These are phyloP conservation scores for Drechslera avenae DNA, from an alignment of 2,329 filamentous ascomycete species.

Conservation along the genomic window DNA sequence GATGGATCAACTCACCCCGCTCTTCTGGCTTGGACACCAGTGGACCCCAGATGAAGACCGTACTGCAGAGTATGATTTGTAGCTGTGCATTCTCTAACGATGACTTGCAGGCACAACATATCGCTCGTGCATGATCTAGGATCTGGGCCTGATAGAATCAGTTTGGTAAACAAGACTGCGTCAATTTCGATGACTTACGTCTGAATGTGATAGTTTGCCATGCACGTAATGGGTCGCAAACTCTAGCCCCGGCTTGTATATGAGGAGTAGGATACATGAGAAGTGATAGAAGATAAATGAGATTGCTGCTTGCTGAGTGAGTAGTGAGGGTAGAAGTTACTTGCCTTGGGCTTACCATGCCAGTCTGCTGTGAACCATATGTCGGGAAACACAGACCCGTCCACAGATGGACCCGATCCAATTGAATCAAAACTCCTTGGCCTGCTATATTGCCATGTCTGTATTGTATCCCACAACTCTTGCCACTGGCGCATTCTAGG, in stretches of 20 bases:
- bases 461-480: constrained; percentile 28
- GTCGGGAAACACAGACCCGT: constrained; percentile 25
- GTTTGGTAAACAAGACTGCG: neutral
- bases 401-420: constrained; percentile 22
- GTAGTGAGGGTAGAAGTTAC: neutral
- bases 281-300: constrained; percentile 38
- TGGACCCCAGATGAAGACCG: constrained; percentile 35
- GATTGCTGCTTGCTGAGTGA: constrained; percentile 18
- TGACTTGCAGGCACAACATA: constrained; percentile 34
- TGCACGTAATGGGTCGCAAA: constrained; percentile 30
- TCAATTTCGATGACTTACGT: constrained; percentile 20
- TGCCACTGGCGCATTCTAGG: constrained; percentile 25
- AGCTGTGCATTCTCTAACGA: constrained; percentile 30
- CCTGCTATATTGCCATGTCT: constrained; percentile 31
- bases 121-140: constrained; percentile 31
- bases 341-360: constrained; percentile 26
- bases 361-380: constrained; percentile 39
- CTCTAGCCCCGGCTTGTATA: constrained; percentile 36
- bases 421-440: constrained; percentile 38
- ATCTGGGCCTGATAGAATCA: constrained; percentile 24
- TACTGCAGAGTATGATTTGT: constrained; percentile 33
- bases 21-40: constrained; percentile 26
- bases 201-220: constrained; percentile 21
- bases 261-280: constrained; percentile 35
- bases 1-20: constrained; percentile 26